Evolutionary conservation across 1,139 yeast genomes (phyloP), one percentile per base, ranked within the genome.

Genomic region (Zygoascus meyerae): DNA sequence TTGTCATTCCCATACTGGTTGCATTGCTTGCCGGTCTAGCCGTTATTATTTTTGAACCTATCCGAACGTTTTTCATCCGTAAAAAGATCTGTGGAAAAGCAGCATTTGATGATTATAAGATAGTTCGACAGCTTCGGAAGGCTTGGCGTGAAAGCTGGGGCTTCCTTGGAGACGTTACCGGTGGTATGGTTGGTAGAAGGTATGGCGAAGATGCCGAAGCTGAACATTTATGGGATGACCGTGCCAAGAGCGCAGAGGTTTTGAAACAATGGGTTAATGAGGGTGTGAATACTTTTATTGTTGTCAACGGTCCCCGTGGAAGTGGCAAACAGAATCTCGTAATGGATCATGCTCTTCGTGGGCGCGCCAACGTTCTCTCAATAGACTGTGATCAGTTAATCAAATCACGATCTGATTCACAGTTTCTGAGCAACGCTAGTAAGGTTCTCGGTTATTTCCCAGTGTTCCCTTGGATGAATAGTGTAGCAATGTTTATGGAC

Each of bases 231-330:
- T 85, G 94, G 94, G 74, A 75, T 36, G 95, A 86, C 57, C 70
- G 95, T 45, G 67, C 70, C 40, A 83, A 81, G 48, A 77, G 78
- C 51, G 79, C 83, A 2, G 80, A 81, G 52, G 86, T 83, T 53
- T 62, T 92, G 48, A 77, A 74, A 55, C 71, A 86, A 55, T 85
- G 95, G 95, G 70, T 90, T n/a, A 59, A 59, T 49, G 94, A 85
- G 62, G 86, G 86, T 52, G 78, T 79, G n/a, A 77, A 79, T 57
- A 86, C 97, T 1, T 92, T 89, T 62, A 87, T 90, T 33, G 79
- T 92, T 2, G 83, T 92, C 1, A 79, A 83, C 54, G 98, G 98
- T 2, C 98, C 98, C 2, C 77, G 87, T 55, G 98, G 98, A 5
- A 81, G 95, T 18, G 98, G 98, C 12, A 92, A 92, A 58, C 78